A percentile compares a stretch with the other conserved stretches of the same genome.
Conservation (phyloP, 2,329 filamentous ascomycete species). For the Paraconiothyrium sp. region DNA sequence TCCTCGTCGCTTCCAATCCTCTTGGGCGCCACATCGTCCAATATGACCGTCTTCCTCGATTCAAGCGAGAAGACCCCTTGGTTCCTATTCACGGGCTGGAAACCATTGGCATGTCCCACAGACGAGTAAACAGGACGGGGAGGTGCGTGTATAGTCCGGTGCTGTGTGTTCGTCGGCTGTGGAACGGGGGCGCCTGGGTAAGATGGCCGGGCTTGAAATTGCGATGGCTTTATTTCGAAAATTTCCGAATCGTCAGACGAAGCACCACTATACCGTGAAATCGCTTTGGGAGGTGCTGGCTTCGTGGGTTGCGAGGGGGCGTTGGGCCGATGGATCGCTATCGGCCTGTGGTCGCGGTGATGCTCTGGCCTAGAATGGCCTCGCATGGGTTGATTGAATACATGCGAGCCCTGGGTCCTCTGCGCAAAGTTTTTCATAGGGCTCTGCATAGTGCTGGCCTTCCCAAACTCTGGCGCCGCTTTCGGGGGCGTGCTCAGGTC, state of each 20-base stretch:
- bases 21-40: slow-evolving; percentile 32
- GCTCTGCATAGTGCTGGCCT: slow-evolving; percentile 65
- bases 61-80: slow-evolving; percentile 40
- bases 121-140: slow-evolving; percentile 65
- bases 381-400: slow-evolving; percentile 63
- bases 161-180: slow-evolving; percentile 58
- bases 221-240: slow-evolving; percentile 46
- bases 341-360: slow-evolving; percentile 49
- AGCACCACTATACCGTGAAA: slow-evolving; percentile 36
- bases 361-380: slow-evolving; percentile 62
- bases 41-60: slow-evolving; percentile 52
- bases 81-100: slow-evolving; percentile 50
- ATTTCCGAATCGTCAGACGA: slow-evolving; percentile 44
- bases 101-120: slow-evolving; percentile 52
- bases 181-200: slow-evolving; percentile 56
- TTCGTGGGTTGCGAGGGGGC: slow-evolving; percentile 28
- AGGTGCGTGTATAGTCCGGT: slow-evolving; percentile 58
- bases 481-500: slow-evolving; percentile 2
- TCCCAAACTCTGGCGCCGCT: slow-evolving; percentile 62
- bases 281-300: slow-evolving; percentile 26
- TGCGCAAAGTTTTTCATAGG: slow-evolving; percentile 51
- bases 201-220: slow-evolving; percentile 42
- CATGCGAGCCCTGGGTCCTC: slow-evolving; percentile 43
- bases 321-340: slow-evolving; percentile 32
- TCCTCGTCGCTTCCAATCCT: slow-evolving; percentile 57